A percentile compares a stretch with the other conserved stretches of the same genome.
phyloP scores from a whole-genome alignment of 1,284 basidiomycete species.

The Neolentinus lepideus region DNA sequence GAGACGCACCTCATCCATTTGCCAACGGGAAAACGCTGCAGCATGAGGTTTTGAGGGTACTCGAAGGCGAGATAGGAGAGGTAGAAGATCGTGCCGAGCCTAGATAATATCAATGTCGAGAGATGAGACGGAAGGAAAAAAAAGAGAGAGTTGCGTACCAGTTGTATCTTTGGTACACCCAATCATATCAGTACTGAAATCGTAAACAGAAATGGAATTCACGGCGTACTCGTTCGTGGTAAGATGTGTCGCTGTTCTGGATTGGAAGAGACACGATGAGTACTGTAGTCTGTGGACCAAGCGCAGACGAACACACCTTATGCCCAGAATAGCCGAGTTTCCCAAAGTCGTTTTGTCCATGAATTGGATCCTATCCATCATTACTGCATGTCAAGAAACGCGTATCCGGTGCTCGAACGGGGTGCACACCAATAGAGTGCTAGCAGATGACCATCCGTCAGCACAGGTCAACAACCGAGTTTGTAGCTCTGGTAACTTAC shows the following conservation, averaged over 20 bases:
- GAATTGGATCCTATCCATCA: conserved; percentile 21
- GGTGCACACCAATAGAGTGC: not conserved
- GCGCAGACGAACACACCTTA: conserved; percentile 7
- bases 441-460: not conserved
- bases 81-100: conserved; percentile 68
- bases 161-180: conserved; percentile 20
- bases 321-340: conserved; percentile 15
- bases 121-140: conserved; percentile 3
- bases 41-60: conserved; percentile 67
- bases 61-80: conserved; percentile 60
- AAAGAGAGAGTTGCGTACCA: conserved; percentile 21
- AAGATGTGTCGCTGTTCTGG: conserved; percentile 23
- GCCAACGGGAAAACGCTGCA: conserved; percentile 69
- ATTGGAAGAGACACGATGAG: not conserved
- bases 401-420: not conserved
- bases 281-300: too few relatives aligned
- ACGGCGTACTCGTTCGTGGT: conserved; percentile 22
- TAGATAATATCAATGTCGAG: too few relatives aligned
- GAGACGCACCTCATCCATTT: conserved; percentile 63
- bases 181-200: too few relatives aligned
- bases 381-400: not conserved
- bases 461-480: not conserved
- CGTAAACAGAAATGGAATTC: conserved; percentile 17
- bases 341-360: conserved; percentile 18
- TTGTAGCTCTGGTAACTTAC: conserved; percentile 11